These are phyloP conservation scores for Lichtheimia hyalospora DNA, from an alignment of 371 early-diverging fungal genomes.

Conservation along the genomic window DNA sequence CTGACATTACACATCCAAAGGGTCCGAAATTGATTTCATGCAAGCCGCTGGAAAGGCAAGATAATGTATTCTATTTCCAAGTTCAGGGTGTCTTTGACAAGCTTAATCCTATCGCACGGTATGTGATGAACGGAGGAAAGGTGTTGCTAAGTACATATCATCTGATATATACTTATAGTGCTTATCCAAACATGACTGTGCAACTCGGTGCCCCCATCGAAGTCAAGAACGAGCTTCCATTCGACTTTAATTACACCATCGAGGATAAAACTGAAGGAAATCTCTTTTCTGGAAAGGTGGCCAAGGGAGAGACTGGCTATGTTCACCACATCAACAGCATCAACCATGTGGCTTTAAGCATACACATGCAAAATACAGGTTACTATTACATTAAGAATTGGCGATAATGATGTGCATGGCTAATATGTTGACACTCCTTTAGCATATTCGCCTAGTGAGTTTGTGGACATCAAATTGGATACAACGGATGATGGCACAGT, in stretches of 20 bases:
- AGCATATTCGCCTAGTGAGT: neutral
- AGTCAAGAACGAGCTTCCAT: conserved; percentile 86
- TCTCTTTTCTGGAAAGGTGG: conserved; percentile 29
- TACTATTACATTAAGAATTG: neutral
- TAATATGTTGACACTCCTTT: neutral
- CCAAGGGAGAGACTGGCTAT: conserved; percentile 55
- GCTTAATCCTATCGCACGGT: conserved; percentile 28
- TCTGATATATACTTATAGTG: conserved; percentile 4
- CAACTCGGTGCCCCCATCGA: conserved; percentile 74
- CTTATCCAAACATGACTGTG: conserved; percentile 72
- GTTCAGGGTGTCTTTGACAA: conserved; percentile 33
- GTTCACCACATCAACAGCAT: conserved; percentile 67
- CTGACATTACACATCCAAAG: conserved; percentile 50
- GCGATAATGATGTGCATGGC: neutral
- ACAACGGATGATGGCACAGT: neutral
- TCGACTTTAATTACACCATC: conserved; percentile 55
- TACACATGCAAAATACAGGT: conserved; percentile 64
- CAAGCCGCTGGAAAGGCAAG: conserved; percentile 21
- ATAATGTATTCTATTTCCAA: conserved; percentile 24
- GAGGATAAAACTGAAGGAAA: conserved; percentile 45
- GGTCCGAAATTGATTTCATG: conserved; percentile 32
- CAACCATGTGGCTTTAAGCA: conserved; percentile 53
- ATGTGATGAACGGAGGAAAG: neutral
- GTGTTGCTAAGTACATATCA: too few relatives aligned
- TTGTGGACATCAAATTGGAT: neutral